Evolutionary conservation across 140 eudicot genomes (phyloP).

Genomic region (Senecio squalidus): DNA sequence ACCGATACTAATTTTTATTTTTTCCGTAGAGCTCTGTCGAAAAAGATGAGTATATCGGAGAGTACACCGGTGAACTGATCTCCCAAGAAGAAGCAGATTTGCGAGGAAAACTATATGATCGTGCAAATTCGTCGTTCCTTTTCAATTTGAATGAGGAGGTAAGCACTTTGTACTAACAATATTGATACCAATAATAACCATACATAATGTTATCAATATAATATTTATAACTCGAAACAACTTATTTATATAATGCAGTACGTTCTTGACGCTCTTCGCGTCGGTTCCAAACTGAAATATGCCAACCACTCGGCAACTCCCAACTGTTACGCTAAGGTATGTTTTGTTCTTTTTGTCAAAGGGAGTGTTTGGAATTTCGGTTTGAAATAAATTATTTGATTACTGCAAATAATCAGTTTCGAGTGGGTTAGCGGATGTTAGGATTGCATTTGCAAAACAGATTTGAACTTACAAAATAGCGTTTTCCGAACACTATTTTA

Average conservation of each 20-base stretch:
- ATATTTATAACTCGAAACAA: slow-evolving; percentile 1
- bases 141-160: slow-evolving; percentile 79
- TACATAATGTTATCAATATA: neutral
- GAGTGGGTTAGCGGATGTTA: too few relatives aligned
- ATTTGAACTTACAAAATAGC: too few relatives aligned
- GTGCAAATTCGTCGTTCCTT: slow-evolving; percentile 63
- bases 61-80: slow-evolving; percentile 81
- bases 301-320: slow-evolving; percentile 80
- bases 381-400: too few relatives aligned
- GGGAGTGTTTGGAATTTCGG: too few relatives aligned
- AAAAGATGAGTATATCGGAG: slow-evolving; percentile 77
- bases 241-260: slow-evolving; percentile 42
- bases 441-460: too few relatives aligned
- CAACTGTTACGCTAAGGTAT: slow-evolving; percentile 71
- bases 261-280: slow-evolving; percentile 68
- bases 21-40: slow-evolving; percentile 35
- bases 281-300: slow-evolving; percentile 73
- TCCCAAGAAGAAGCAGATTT: slow-evolving; percentile 77
- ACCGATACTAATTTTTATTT: neutral
- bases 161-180: slow-evolving; percentile 5
- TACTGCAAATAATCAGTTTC: too few relatives aligned
- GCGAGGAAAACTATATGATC: slow-evolving; percentile 71
- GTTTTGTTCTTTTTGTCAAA: too few relatives aligned
- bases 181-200: neutral
- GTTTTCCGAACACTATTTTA: too few relatives aligned